Percentiles rank a stretch among this genome's conserved stretches.
Conservation (phyloP, 2,329 filamentous ascomycete genomes). For the Colletotrichum horii region DNA sequence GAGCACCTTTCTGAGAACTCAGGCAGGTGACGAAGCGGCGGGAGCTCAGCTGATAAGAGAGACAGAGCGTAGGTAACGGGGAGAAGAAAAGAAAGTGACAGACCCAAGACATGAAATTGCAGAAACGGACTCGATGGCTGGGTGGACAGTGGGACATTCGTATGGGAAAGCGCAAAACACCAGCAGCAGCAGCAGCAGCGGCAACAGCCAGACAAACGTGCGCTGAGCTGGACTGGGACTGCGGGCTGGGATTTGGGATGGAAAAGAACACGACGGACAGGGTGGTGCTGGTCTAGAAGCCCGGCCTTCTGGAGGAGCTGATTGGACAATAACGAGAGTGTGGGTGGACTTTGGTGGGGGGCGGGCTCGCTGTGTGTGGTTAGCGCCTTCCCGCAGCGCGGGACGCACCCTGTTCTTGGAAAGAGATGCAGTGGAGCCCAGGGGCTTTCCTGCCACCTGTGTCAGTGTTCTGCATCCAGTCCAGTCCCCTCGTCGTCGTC, state of each 20-base stretch:
- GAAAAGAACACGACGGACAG: slow-evolving; percentile 9
- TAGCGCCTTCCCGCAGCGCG: slow-evolving; percentile 16
- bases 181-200: background rate
- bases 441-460: slow-evolving; percentile 12
- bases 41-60: slow-evolving; percentile 11
- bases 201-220: background rate
- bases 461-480: background rate
- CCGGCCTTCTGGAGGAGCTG: background rate
- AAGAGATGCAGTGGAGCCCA: background rate
- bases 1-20: background rate
- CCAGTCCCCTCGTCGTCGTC: too few relatives aligned
- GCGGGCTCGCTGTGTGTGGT: background rate
- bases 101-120: background rate
- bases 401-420: slow-evolving; percentile 18
- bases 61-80: background rate
- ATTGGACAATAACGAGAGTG: background rate
- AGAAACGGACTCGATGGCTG: slow-evolving; percentile 1
- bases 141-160: background rate
- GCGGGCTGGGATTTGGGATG: background rate
- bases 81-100: background rate
- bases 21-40: background rate
- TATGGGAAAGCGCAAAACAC: slow-evolving; percentile 7
- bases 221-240: background rate
- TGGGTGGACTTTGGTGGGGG: background rate
- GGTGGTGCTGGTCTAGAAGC: slow-evolving; percentile 11